Percentiles rank a stretch among this genome's conserved stretches.
Evolutionary conservation across 2,329 filamentous ascomycete genomes (phyloP).

Genomic region (Pseudogymnoascus sp.): DNA sequence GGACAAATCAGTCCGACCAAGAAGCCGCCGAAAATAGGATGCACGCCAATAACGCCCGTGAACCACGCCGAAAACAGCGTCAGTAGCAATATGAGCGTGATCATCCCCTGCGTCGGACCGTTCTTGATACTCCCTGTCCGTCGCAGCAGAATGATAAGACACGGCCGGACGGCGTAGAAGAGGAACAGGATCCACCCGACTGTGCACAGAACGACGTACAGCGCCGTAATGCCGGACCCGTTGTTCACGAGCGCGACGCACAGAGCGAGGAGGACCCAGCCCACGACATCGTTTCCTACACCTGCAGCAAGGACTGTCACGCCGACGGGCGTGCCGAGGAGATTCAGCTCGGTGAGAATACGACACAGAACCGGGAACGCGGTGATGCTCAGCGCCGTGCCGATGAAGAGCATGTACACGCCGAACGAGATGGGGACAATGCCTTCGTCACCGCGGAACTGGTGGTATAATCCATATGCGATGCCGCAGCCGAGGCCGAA

Average conservation of each 20-base stretch:
- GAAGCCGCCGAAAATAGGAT: conserved; percentile 85
- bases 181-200: conserved; percentile 72
- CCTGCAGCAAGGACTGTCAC: conserved; percentile 85
- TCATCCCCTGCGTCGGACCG: conserved; percentile 78
- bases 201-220: conserved; percentile 74
- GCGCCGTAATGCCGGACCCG: conserved; percentile 68
- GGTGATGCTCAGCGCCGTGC: conserved; percentile 89
- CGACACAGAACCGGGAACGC: conserved; percentile 87
- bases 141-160: conserved; percentile 66
- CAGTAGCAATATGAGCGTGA: conserved; percentile 74
- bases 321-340: conserved; percentile 76
- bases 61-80: conserved; percentile 78
- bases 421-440: conserved; percentile 53
- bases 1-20: conserved; percentile 84
- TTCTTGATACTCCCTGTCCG: conserved; percentile 74
- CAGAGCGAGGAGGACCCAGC: conserved; percentile 87
- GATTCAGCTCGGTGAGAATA: conserved; percentile 83
- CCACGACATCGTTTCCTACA: conserved; percentile 84
- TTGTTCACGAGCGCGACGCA: conserved; percentile 93
- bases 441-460: conserved; percentile 49
- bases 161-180: conserved; percentile 63
- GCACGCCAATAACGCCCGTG: conserved; percentile 83
- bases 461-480: conserved; percentile 70
- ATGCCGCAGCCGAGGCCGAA: conserved; percentile 77
- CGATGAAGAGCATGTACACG: conserved; percentile 71